Percentiles rank a stretch among this genome's conserved stretches.
Conservation (phyloP, 768 basidiomycete species). For the Mycena rosella region DNA sequence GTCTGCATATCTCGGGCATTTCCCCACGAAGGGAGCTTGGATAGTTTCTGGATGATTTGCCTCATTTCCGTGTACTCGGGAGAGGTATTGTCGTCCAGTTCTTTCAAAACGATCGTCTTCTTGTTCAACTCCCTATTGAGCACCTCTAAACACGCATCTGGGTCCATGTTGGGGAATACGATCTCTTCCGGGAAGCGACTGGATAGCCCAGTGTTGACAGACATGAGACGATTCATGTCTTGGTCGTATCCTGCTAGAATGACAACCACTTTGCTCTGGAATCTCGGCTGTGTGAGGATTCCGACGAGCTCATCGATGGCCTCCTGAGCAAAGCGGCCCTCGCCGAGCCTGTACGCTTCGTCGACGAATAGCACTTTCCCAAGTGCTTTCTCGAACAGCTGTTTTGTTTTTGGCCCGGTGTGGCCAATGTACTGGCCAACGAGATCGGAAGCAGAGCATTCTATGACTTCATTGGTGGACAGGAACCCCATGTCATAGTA, state of each 20-base stretch:
- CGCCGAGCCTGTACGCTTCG: conserved; percentile 73
- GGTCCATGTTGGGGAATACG: conserved; percentile 62
- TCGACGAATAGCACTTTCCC: conserved; percentile 80
- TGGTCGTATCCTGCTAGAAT: conserved; percentile 78
- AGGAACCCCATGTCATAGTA: conserved; percentile 66
- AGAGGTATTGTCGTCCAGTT: conserved; percentile 38
- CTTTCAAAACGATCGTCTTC: conserved; percentile 52
- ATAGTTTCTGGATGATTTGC: conserved; percentile 54
- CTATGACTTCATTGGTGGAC: conserved; percentile 62
- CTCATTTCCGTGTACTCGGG: conserved; percentile 46
- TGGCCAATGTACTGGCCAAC: conserved; percentile 79
- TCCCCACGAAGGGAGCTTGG: conserved; percentile 68
- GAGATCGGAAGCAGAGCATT: conserved; percentile 78
- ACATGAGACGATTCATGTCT: conserved; percentile 72
- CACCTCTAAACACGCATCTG: conserved; percentile 62
- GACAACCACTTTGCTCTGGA: conserved; percentile 69
- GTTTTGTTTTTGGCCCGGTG: conserved; percentile 73
- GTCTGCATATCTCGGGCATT: conserved; percentile 75
- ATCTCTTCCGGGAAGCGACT: conserved; percentile 80
- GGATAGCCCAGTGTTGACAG: conserved; percentile 70
- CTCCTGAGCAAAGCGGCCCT: conserved; percentile 76
- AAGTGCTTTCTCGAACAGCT: conserved; percentile 72
- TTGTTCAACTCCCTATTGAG: conserved; percentile 61
- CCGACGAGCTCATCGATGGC: conserved; percentile 80
- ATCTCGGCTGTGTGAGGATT: conserved; percentile 67